Percentiles rank a stretch among this genome's conserved stretches.
phyloP scores from a whole-genome alignment of 495 filamentous ascomycete species.

The Neurospora sp. region DNA sequence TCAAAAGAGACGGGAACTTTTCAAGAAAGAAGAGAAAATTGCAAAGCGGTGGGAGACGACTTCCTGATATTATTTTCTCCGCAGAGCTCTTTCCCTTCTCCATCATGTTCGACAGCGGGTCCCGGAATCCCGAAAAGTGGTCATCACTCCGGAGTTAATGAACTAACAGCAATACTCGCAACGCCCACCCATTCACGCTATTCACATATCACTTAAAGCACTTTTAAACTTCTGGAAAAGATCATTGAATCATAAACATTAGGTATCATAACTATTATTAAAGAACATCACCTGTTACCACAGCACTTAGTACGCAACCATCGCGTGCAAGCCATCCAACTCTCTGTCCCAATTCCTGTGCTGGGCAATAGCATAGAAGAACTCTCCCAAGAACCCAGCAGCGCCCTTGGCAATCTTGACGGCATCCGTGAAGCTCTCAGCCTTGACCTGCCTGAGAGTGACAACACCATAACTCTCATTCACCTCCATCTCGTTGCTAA shows the following conservation, averaged over 20 bases:
- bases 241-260: neutral
- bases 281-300: neutral
- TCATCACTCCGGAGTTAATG: neutral
- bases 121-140: neutral
- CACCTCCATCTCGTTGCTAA: constrained; percentile 39
- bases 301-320: constrained; percentile 33
- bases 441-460: constrained; percentile 40
- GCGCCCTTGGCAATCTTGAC: constrained; percentile 51
- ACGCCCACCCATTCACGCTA: neutral
- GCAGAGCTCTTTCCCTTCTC: neutral
- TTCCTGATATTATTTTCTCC: neutral
- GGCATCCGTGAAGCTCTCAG: constrained; percentile 45
- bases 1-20: too few species aligned
- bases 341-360: constrained; percentile 66
- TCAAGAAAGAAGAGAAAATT: neutral
- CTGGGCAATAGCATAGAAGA: constrained; percentile 56
- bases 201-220: neutral
- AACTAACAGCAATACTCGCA: neutral
- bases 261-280: neutral
- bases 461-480: constrained; percentile 64
- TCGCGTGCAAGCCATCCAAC: constrained; percentile 50
- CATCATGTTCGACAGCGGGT: neutral
- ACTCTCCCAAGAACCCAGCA: constrained; percentile 49
- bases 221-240: neutral
- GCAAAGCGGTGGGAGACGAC: neutral